Percentiles rank a stretch among this genome's conserved stretches.
Conservation (phyloP, 2,329 filamentous ascomycete species). For the Monilinia polystroma region DNA sequence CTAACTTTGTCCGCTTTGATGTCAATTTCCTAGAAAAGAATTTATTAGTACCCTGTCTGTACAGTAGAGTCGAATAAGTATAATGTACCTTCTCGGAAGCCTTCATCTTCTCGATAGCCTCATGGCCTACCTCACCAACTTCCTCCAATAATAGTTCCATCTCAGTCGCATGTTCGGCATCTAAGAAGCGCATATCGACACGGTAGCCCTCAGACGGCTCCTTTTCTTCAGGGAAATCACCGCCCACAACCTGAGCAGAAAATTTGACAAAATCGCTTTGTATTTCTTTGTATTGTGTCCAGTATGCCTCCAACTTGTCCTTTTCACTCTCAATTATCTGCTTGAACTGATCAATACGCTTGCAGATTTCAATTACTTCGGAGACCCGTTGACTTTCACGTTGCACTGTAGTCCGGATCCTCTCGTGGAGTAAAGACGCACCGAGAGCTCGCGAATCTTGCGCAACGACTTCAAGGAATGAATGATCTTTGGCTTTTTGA, state of each 20-base stretch:
- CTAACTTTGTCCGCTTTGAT: constrained; percentile 4
- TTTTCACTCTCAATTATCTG: constrained; percentile 30
- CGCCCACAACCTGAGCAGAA: constrained; percentile 28
- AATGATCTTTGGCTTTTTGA: constrained; percentile 20
- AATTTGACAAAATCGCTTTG: constrained; percentile 35
- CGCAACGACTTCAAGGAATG: constrained; percentile 28
- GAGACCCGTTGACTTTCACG: constrained; percentile 26
- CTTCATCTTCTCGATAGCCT: constrained; percentile 32
- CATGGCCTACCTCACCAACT: constrained; percentile 28
- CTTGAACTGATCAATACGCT: constrained; percentile 31
- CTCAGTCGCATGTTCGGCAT: constrained; percentile 28
- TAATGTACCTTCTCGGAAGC: constrained; percentile 35
- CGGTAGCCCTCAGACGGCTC: constrained; percentile 25
- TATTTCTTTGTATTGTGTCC: constrained; percentile 36
- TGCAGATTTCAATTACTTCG: constrained; percentile 32
- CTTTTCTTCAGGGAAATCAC: constrained; percentile 27
- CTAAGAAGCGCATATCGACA: constrained; percentile 31
- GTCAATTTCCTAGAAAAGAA: constrained; percentile 27
- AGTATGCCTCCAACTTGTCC: constrained; percentile 31
- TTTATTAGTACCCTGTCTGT: neutral
- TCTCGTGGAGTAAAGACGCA: constrained; percentile 30
- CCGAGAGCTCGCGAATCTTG: constrained; percentile 20
- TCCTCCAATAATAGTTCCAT: constrained; percentile 31
- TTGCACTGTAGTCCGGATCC: constrained; percentile 28
- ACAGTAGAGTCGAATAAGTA: neutral